These are phyloP conservation scores for Aspergillus viridinutans DNA, from an alignment of 2,329 filamentous ascomycete species.

Conservation along the genomic window DNA sequence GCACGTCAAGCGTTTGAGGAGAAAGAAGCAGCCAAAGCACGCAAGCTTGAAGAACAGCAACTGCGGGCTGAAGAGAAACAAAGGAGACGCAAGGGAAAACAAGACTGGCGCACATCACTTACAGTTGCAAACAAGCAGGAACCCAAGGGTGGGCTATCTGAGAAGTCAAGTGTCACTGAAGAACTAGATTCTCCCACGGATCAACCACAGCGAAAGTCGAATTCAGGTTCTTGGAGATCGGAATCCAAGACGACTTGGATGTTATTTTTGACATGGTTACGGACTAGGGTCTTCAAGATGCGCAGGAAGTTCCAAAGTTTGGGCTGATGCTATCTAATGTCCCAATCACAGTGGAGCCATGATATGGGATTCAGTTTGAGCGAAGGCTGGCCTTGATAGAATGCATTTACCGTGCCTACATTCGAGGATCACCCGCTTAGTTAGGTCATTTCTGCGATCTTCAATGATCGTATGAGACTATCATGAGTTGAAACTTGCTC, in stretches of 20 bases:
- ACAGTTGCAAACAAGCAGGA: conserved; percentile 10
- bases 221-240: conserved; percentile 26
- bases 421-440: not conserved
- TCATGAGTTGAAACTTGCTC: not conserved
- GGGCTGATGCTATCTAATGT: conserved; percentile 12
- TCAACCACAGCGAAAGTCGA: conserved; percentile 7
- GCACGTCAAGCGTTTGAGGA: conserved; percentile 56
- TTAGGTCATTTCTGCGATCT: not conserved
- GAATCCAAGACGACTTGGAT: conserved; percentile 45
- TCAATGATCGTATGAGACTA: not conserved
- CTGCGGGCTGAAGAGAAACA: conserved; percentile 45
- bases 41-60: conserved; percentile 51
- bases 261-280: conserved; percentile 54
- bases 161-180: conserved; percentile 14
- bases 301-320: conserved; percentile 32
- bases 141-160: conserved; percentile 16
- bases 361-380: not conserved
- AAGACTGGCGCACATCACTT: conserved; percentile 22
- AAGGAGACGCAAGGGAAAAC: conserved; percentile 41
- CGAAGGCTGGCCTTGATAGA: not conserved
- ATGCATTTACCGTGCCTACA: not conserved
- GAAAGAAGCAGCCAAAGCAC: conserved; percentile 55
- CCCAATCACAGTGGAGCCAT: not conserved
- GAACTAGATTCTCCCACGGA: conserved; percentile 1
- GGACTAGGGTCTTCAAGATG: conserved; percentile 52